Evolutionary conservation across 2,329 filamentous ascomycete genomes (phyloP).

Genomic region (Sphaerulina musiva): DNA sequence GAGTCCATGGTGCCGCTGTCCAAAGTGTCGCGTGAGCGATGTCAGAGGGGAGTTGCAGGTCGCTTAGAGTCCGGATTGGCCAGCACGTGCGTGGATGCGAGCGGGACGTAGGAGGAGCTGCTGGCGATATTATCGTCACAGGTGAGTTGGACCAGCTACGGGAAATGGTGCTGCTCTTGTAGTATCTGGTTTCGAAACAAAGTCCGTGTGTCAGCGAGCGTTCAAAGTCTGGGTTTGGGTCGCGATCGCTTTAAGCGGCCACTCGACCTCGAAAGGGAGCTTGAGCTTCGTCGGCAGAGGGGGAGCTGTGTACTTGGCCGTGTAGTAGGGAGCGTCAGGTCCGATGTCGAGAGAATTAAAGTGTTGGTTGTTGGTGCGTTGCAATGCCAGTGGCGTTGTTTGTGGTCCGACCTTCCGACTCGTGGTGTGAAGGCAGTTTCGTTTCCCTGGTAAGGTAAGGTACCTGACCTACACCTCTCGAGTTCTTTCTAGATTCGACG

Average conservation of each 20-base stretch:
- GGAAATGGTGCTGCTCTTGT: background rate
- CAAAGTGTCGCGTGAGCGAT: background rate
- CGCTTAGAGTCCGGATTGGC: background rate
- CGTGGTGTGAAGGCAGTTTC: background rate
- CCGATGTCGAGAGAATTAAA: background rate
- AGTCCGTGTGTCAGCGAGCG: background rate
- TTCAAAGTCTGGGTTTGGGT: background rate
- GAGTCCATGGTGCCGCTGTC: conserved; percentile 1
- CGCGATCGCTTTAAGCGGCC: background rate
- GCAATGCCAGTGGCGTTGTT: background rate
- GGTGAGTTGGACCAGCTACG: background rate
- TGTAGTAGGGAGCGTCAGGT: background rate
- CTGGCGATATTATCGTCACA: background rate
- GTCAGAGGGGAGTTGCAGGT: background rate
- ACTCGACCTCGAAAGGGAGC: background rate
- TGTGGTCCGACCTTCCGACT: background rate
- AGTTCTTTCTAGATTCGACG: too few relatives aligned
- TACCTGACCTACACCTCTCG: too few relatives aligned
- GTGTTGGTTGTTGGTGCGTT: conserved; percentile 6
- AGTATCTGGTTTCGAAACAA: background rate
- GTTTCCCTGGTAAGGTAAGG: too few relatives aligned
- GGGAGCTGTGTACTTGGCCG: background rate
- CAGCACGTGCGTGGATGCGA: background rate
- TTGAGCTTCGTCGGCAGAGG: background rate
- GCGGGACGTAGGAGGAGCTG: background rate